Evolutionary conservation across 192 early-diverging fungal genomes (phyloP).

Genomic region (Chytriomyces confervae): DNA sequence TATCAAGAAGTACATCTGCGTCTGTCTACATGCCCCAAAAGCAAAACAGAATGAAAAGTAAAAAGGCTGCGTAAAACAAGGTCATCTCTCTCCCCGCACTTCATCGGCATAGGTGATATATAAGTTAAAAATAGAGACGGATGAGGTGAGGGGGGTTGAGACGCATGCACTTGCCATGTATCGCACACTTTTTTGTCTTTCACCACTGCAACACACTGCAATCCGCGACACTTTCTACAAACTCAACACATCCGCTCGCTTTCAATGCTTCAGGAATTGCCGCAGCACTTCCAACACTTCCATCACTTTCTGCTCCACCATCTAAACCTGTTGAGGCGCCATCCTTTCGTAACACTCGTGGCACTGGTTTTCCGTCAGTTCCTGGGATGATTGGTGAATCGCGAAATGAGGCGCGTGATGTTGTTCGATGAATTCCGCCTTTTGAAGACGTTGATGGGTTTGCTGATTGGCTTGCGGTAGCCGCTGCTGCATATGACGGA

Average conservation of each 20-base stretch:
- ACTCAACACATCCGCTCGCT: conserved; percentile 18
- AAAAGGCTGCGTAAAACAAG: too few relatives aligned
- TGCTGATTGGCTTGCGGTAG: background rate
- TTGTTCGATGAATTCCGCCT: background rate
- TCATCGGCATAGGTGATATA: too few relatives aligned
- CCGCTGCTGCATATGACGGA: background rate
- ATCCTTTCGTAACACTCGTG: background rate
- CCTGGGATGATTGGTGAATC: background rate
- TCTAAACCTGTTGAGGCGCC: background rate
- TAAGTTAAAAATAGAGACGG: too few relatives aligned
- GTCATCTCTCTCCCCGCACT: too few relatives aligned
- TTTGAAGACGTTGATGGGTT: background rate
- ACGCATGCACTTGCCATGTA: too few relatives aligned
- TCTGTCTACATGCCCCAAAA: too few relatives aligned
- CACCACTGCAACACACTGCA: conserved; percentile 4
- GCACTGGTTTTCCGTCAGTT: background rate
- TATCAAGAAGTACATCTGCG: too few relatives aligned
- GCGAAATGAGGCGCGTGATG: background rate
- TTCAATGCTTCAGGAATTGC: conserved; percentile 3
- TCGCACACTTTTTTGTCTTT: too few relatives aligned
- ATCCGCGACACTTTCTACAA: conserved; percentile 14
- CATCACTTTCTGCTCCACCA: background rate
- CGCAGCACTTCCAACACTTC: background rate
- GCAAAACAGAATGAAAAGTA: too few relatives aligned
- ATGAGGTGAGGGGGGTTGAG: too few relatives aligned